phyloP scores from a whole-genome alignment of 2,329 filamentous ascomycete species.

The Neonectria magnoliae region DNA sequence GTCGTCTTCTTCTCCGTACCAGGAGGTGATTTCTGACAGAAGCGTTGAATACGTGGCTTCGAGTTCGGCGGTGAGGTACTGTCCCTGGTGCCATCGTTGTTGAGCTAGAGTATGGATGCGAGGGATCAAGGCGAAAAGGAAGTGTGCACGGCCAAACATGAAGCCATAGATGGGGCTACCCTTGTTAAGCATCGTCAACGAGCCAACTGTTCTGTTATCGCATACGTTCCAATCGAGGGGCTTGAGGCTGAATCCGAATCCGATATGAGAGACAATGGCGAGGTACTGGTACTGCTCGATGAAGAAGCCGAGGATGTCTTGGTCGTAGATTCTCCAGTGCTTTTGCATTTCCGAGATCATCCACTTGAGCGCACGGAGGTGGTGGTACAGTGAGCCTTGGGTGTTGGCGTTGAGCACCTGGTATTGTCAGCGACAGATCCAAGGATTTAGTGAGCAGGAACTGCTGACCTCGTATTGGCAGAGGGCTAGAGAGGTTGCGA shows the following conservation, averaged over 20 bases:
- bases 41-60: not conserved
- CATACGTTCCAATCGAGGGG: not conserved
- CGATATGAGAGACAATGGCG: conserved; percentile 17
- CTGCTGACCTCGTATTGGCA: conserved; percentile 14
- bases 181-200: conserved; percentile 11
- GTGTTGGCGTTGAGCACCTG: conserved; percentile 20
- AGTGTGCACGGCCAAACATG: conserved; percentile 18
- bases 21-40: conserved; percentile 1
- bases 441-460: not conserved
- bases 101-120: conserved; percentile 16
- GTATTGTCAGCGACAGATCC: not conserved
- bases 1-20: conserved; percentile 5
- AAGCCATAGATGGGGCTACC: conserved; percentile 20
- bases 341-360: conserved; percentile 23
- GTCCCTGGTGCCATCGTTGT: not conserved
- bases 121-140: conserved; percentile 15
- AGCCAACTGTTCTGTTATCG: not conserved
- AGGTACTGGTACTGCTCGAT: conserved; percentile 21
- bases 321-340: conserved; percentile 7
- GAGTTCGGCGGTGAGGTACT: not conserved
- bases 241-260: conserved; percentile 7
- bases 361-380: conserved; percentile 16
- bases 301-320: conserved; percentile 15
- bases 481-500: conserved; percentile 16
- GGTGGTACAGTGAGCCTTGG: conserved; percentile 15